Evolutionary conservation across 2,329 filamentous ascomycete genomes (phyloP).

Genomic region (Monosporascus ibericus): DNA sequence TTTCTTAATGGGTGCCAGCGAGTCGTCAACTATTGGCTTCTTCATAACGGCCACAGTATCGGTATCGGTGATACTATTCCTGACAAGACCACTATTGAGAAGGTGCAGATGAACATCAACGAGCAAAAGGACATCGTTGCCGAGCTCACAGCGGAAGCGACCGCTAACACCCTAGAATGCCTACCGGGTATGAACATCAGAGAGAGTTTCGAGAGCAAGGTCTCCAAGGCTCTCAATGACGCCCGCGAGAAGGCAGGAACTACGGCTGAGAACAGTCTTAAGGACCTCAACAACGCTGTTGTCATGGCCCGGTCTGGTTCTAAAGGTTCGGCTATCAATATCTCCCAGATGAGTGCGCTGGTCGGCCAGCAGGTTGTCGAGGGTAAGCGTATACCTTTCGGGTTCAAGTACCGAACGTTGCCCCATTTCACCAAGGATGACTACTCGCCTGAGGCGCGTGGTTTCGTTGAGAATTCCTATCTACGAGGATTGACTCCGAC

Average conservation of each 20-base stretch:
- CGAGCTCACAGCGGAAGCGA: constrained; percentile 68
- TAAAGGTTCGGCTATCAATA: constrained; percentile 98
- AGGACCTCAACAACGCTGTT: constrained; percentile 93
- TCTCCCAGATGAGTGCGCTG: constrained; percentile 97
- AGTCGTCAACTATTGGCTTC: constrained; percentile 93
- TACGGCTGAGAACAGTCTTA: constrained; percentile 83
- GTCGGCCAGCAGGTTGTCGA: constrained; percentile 98
- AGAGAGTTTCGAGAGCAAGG: constrained; percentile 96
- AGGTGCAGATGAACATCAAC: constrained; percentile 77
- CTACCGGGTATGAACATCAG: constrained; percentile 97
- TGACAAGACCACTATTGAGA: constrained; percentile 74
- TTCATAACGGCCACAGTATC: constrained; percentile 95
- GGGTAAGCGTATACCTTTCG: constrained; percentile 97
- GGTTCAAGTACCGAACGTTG: constrained; percentile 95
- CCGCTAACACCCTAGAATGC: constrained; percentile 82
- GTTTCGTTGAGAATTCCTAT: constrained; percentile 98
- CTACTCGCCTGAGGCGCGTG: constrained; percentile 93
- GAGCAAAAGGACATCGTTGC: constrained; percentile 77
- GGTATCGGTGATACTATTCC: constrained; percentile 98
- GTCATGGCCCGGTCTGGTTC: constrained; percentile 96
- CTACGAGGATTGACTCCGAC: constrained; percentile 89
- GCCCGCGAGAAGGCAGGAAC: constrained; percentile 96
- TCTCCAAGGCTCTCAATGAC: constrained; percentile 87
- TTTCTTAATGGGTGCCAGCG: constrained; percentile 96
- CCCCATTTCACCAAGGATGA: constrained; percentile 99